Base-by-base conservation (phyloP, 2,329 filamentous ascomycete genomes). In the Simplicillium sp. region DNA sequence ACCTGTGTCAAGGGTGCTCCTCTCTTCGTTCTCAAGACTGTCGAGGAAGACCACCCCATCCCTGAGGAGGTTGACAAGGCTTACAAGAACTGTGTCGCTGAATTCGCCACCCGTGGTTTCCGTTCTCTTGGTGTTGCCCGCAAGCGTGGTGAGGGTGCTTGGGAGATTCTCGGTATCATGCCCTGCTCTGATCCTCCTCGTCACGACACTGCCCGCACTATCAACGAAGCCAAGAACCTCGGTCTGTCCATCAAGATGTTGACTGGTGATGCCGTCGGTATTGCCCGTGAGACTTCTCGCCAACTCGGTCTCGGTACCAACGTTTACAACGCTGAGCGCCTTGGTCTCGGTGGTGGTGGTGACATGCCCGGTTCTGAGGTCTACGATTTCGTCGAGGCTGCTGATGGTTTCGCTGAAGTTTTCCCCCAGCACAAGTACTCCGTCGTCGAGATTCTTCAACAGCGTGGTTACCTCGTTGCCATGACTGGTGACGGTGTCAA, bases 401-500 rank as follows among this genome's bases (percentile, higher is more conserved):
- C 87, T 47, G 87, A 94, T 75, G 88, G 87, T 68, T 94, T 94
- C 66, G 87, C 88, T 50, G 87, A 94, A 62, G 87, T 94, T 44
- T 94, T 92, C 74, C 87, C 87, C 54, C 85, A 94, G 68, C 87
- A 94, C 77, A 94, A 94, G 74, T 94, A 89, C 70, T 86, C 87
- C 50, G 87, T 92, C 62, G 87, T 94, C 54, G 87, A 94, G 67
- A 94, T 94, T 57, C 77, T 94, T 38, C 87, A 94, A 69, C 84
- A 90, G 70, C 85, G 87, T 78, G 87, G 87, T 51, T 89, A 94
- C 67, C 78, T 94, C 33, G 87, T 94, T 67, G 88, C 87, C 61
- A 94, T 95, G 88, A 95, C 87, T 66, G 87, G 87, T 73, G 88
- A 94, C 54, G 87, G 87, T 76, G 87, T 94, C 68, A 94, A 94